Evolutionary conservation across 2,329 filamentous ascomycete species (phyloP).

Genomic region (Aspergillus tubingensis): DNA sequence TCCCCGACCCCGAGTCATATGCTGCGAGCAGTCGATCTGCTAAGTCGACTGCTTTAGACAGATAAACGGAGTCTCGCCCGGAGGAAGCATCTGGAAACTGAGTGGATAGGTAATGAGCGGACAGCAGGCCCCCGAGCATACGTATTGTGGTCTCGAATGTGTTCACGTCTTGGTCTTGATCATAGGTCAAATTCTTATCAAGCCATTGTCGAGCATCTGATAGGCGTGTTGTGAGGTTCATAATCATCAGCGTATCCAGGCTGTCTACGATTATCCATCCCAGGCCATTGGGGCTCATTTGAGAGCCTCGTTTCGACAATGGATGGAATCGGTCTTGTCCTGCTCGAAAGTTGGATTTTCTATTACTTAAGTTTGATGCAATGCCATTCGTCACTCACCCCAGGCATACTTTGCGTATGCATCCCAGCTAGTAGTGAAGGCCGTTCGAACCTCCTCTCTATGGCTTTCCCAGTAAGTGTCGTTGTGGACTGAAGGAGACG

Average conservation of each 20-base stretch:
- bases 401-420: slow-evolving; percentile 65
- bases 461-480: slow-evolving; percentile 64
- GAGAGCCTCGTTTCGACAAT: slow-evolving; percentile 18
- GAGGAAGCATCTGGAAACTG: slow-evolving; percentile 33
- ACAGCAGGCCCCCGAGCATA: slow-evolving; percentile 31
- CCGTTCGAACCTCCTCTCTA: slow-evolving; percentile 50
- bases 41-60: slow-evolving; percentile 91
- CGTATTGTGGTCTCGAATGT: slow-evolving; percentile 33
- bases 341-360: background rate
- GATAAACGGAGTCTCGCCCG: slow-evolving; percentile 79
- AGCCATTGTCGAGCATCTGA: slow-evolving; percentile 21
- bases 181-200: slow-evolving; percentile 15
- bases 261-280: slow-evolving; percentile 27
- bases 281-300: slow-evolving; percentile 23
- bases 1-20: slow-evolving; percentile 81
- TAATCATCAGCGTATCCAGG: slow-evolving; percentile 25
- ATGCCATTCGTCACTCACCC: slow-evolving; percentile 48
- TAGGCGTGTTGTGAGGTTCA: slow-evolving; percentile 21
- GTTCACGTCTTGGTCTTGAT: slow-evolving; percentile 26
- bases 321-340: slow-evolving; percentile 16
- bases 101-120: slow-evolving; percentile 24
- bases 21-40: slow-evolving; percentile 83
- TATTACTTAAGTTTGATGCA: too few species aligned
- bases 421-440: slow-evolving; percentile 59
- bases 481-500: slow-evolving; percentile 6